phyloP scores from a whole-genome alignment of 192 early-diverging fungal genomes.

The Cetraspora pellucida region DNA sequence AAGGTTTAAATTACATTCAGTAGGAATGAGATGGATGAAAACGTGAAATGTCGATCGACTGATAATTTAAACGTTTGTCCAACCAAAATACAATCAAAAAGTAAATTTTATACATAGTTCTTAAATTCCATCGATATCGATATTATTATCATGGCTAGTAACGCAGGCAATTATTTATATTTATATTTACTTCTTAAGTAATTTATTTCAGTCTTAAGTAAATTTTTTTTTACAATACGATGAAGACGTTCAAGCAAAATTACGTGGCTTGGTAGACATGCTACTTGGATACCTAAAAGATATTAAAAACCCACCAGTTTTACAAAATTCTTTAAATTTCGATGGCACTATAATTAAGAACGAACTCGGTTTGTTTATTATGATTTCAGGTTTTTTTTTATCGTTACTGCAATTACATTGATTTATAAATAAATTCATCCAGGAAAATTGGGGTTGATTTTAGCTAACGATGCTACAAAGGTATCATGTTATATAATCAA shows the following conservation, averaged over 20 bases:
- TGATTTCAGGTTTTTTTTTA: not conserved
- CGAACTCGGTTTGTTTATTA: not conserved
- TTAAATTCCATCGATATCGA: too few relatives aligned
- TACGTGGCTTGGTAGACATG: constrained; percentile 18
- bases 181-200: too few relatives aligned
- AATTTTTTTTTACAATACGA: not conserved
- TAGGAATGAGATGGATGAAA: too few relatives aligned
- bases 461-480: constrained; percentile 19
- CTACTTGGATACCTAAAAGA: constrained; percentile 9
- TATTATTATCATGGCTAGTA: too few relatives aligned
- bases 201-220: too few relatives aligned
- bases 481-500: not conserved
- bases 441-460: constrained; percentile 15
- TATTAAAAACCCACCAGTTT: not conserved
- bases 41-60: too few relatives aligned
- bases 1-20: too few relatives aligned
- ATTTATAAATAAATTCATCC: not conserved
- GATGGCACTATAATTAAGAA: not conserved
- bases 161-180: too few relatives aligned
- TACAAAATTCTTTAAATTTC: not conserved
- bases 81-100: too few relatives aligned
- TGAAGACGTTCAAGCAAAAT: constrained; percentile 9
- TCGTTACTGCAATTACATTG: not conserved
- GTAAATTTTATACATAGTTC: too few relatives aligned
- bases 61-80: too few relatives aligned